Evolutionary conservation across 73 alveolate species (phyloP).

Genomic region (Symbiodinium pilosum): DNA sequence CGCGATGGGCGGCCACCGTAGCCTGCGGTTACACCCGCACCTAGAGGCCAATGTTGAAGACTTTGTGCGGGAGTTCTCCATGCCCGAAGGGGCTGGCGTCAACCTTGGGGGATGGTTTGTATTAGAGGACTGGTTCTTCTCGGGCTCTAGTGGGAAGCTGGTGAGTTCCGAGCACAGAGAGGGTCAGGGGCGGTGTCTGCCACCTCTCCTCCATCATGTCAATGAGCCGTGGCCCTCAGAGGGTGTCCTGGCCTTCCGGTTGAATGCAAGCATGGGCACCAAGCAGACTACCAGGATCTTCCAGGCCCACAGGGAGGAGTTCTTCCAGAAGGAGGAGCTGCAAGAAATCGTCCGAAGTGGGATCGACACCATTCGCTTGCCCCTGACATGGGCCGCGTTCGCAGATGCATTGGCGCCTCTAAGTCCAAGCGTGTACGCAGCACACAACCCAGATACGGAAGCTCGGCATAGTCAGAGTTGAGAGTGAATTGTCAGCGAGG

Average conservation of each 20-base stretch:
- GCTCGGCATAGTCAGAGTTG: neutral
- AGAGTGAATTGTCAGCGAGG: neutral
- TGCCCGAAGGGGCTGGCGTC: constrained; percentile 65
- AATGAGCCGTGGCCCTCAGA: constrained; percentile 87
- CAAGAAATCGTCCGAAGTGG: neutral
- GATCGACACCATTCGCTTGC: constrained; percentile 51
- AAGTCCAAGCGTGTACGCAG: neutral
- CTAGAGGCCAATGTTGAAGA: neutral
- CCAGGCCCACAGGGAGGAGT: constrained; percentile 58
- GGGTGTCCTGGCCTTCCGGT: constrained; percentile 51
- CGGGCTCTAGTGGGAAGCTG: constrained; percentile 51
- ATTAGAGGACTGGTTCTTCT: constrained; percentile 76
- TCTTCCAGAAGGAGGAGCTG: constrained; percentile 11
- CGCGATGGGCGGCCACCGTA: neutral
- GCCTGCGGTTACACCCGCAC: too few relatives aligned
- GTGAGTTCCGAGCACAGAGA: neutral
- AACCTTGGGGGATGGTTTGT: constrained; percentile 92
- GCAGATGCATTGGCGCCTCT: constrained; percentile 71
- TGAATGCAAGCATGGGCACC: constrained; percentile 61
- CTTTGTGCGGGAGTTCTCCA: neutral
- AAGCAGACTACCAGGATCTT: constrained; percentile 42
- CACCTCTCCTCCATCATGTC: constrained; percentile 40
- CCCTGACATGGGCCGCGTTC: constrained; percentile 85
- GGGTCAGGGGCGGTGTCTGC: constrained; percentile 24
- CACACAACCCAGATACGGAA: neutral